These are phyloP conservation scores for Vigna angularis DNA, from an alignment of 306 rosid species.

Conservation along the genomic window DNA sequence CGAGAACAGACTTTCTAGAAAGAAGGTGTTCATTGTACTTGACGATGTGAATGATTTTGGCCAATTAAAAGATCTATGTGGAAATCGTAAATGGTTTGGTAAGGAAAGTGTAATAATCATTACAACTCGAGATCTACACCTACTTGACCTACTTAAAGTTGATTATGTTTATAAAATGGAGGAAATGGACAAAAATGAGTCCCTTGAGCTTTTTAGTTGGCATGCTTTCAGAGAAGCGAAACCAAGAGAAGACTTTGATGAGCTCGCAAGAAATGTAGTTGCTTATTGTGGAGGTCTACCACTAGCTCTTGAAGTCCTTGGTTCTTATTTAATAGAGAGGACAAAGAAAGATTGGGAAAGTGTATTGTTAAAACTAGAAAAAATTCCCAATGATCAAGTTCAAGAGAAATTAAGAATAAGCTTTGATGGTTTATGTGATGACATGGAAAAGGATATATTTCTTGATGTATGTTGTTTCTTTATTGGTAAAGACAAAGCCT, in stretches of 20 bases:
- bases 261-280: slow-evolving; percentile 23
- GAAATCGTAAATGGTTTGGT: slow-evolving; percentile 26
- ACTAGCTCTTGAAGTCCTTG: slow-evolving; percentile 50
- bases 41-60: neutral
- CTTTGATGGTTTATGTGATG: slow-evolving; percentile 12
- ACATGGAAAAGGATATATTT: slow-evolving; percentile 40
- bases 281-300: slow-evolving; percentile 44
- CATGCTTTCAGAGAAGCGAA: slow-evolving; percentile 30
- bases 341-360: slow-evolving; percentile 31
- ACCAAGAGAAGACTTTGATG: slow-evolving; percentile 3
- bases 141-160: slow-evolving; percentile 5
- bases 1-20: neutral
- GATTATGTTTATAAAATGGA: neutral
- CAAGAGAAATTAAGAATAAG: slow-evolving; percentile 38
- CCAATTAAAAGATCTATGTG: neutral
- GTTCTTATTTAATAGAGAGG: slow-evolving; percentile 39
- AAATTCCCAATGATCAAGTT: slow-evolving; percentile 35
- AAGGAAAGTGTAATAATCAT: slow-evolving; percentile 36
- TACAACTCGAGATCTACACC: slow-evolving; percentile 41
- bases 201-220: slow-evolving; percentile 39
- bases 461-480: slow-evolving; percentile 52
- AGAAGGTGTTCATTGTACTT: slow-evolving; percentile 8
- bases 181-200: slow-evolving; percentile 36
- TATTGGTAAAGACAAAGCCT: slow-evolving; percentile 26
- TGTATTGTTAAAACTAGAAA: slow-evolving; percentile 40